phyloP scores from a whole-genome alignment of 345 rosid species.

The Crucihimalaya himalaica region DNA sequence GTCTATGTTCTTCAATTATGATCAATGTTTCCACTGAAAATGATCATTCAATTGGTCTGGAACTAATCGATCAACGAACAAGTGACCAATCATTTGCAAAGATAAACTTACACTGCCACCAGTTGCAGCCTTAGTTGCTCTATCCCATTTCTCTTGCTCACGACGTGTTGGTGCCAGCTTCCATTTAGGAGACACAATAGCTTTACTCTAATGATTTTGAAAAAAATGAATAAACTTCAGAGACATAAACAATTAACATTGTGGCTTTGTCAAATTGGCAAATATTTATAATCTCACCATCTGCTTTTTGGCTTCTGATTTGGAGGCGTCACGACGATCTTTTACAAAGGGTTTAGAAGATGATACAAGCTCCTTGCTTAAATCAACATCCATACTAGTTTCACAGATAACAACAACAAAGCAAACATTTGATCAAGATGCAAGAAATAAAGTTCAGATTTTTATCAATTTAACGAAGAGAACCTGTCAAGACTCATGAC shows the following conservation, averaged over 20 bases:
- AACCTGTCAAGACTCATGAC: constrained; percentile 92
- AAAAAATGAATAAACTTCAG: background rate
- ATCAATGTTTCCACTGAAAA: background rate
- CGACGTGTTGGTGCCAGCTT: constrained; percentile 73
- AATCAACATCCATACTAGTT: constrained; percentile 76
- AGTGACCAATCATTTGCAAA: background rate
- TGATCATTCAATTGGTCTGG: background rate
- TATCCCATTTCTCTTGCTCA: constrained; percentile 95
- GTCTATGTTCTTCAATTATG: background rate
- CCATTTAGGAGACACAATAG: constrained; percentile 53
- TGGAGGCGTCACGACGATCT: constrained; percentile 13
- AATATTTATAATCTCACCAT: constrained; percentile 21
- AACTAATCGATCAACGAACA: constrained; percentile 1
- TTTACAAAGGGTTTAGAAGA: constrained; percentile 47
- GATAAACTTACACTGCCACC: constrained; percentile 73
- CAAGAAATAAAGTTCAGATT: constrained; percentile 2
- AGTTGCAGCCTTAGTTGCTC: constrained; percentile 82
- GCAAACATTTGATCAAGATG: background rate
- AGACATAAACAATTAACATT: constrained; percentile 23
- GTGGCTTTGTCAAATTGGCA: background rate
- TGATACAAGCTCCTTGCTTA: constrained; percentile 70
- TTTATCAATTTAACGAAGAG: constrained; percentile 25
- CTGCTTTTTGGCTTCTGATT: constrained; percentile 47
- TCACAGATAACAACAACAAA: constrained; percentile 11
- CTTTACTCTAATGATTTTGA: constrained; percentile 40